phyloP scores from a whole-genome alignment of 495 filamentous ascomycete genomes.

The Xylaria castorea region DNA sequence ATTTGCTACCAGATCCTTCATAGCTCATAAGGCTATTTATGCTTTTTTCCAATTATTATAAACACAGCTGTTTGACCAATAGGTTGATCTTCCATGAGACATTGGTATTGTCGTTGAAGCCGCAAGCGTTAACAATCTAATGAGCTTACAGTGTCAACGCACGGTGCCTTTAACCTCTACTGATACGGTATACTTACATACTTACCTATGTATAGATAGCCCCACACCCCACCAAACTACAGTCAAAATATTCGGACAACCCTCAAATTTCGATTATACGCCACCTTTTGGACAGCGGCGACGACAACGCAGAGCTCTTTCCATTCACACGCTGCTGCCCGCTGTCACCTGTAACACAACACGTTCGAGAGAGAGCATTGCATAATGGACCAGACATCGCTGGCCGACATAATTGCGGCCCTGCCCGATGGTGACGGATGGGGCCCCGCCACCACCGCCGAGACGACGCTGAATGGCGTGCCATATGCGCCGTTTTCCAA shows the following conservation, averaged over 20 bases:
- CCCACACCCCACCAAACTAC: conserved; percentile 33
- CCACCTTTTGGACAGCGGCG: conserved; percentile 36
- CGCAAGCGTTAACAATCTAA: no score
- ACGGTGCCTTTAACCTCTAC: neutral
- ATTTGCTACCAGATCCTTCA: no score
- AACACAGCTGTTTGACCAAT: no score
- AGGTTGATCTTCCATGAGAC: no score
- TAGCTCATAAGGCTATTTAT: no score
- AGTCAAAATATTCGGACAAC: conserved; percentile 32
- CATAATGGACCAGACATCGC: conserved; percentile 41
- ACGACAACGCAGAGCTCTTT: conserved; percentile 26
- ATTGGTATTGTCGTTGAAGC: no score
- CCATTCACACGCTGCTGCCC: neutral
- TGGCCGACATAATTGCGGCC: conserved; percentile 63
- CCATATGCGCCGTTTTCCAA: conserved; percentile 98
- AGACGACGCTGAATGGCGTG: conserved; percentile 90
- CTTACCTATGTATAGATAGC: neutral
- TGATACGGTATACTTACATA: neutral
- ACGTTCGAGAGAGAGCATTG: neutral
- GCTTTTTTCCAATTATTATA: no score
- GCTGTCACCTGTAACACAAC: neutral
- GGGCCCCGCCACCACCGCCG: conserved; percentile 81
- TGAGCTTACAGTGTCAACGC: neutral
- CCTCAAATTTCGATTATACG: conserved; percentile 29
- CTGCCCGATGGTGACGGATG: conserved; percentile 74